Base-by-base conservation (phyloP, 495 filamentous ascomycete genomes). In the Pseudomonodictys pantanalensis region DNA sequence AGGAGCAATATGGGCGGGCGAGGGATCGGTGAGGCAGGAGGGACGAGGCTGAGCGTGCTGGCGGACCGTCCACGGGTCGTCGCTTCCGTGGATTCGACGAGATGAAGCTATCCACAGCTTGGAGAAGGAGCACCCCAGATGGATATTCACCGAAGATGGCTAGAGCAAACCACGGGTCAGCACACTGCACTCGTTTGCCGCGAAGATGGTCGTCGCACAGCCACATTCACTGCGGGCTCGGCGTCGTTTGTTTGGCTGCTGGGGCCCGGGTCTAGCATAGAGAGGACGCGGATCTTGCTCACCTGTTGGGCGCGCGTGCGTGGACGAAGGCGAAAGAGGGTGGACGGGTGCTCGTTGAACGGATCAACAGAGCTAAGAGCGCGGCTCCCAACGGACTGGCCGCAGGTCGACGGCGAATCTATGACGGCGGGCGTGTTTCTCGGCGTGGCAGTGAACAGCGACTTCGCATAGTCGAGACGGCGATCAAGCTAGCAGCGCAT, bases 381-480 rank as follows among this genome's bases (percentile, higher is more conserved):
- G 29, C 53, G 60, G 47, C 29, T 46, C 23, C 9, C 32, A 49
- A 39, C 46, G 35, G 54, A 42, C 23, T 22, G 33, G 41, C 11
- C 25, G 44, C 25, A 22, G 26, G 32, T 24, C 46, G 52, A 24
- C n/a, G 33, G 35, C 41, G 24, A 39, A 33, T 42, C 28, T 38
- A 42, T 57, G 52, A 42, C 32, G 51, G 29, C 10, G 18, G 29
- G 15, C 5, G 46, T 11, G 17, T 15, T 23, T 35, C 28, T 57
- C 44, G 28, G 41, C 48, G 61, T 55, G 61, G 61, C 61, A 65
- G 61, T 65, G 61, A 47, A 45, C 48, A 9, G 45, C 17, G 17
- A n/a, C 17, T 49, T 8, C 10, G 46, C 46, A 49, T 22, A 6
- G 29, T 49, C 9, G 11, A 15, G 22, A 5, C 24, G 20, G 15